A percentile compares a stretch with the other conserved stretches of the same genome.
Conservation (phyloP, 164 flowering plant genomes). For the Annona squamosa region DNA sequence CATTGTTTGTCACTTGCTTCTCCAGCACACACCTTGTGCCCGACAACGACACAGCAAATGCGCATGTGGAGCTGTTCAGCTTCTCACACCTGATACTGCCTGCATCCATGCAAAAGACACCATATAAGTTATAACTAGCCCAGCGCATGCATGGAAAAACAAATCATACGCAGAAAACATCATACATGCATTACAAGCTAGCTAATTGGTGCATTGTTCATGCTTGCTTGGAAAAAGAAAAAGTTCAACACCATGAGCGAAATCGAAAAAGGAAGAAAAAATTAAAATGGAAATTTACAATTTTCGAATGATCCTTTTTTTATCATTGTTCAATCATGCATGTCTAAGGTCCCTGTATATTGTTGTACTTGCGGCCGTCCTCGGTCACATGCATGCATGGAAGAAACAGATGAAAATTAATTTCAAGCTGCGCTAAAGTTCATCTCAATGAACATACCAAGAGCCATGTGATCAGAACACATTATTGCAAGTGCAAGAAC, state of each 20-base stretch:
- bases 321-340: neutral
- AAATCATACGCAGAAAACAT: neutral
- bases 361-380: too few species aligned
- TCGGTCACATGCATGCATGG: neutral
- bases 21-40: conserved; percentile 67
- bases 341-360: neutral
- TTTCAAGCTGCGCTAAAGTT: neutral
- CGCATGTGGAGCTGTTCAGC: conserved; percentile 39
- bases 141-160: neutral
- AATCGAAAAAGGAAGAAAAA: too few species aligned
- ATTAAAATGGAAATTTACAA: neutral
- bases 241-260: neutral
- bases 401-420: neutral
- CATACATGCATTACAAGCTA: neutral
- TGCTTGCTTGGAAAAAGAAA: neutral
- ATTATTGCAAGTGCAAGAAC: conserved; percentile 1
- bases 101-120: conserved; percentile 2
- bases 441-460: neutral
- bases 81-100: conserved; percentile 44
- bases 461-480: neutral
- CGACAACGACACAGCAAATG: conserved; percentile 50
- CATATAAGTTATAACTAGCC: neutral
- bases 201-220: neutral
- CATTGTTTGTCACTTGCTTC: conserved; percentile 38
- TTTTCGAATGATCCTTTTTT: neutral